Evolutionary conservation across 768 basidiomycete genomes (phyloP).

Genomic region (Boletus sp.): DNA sequence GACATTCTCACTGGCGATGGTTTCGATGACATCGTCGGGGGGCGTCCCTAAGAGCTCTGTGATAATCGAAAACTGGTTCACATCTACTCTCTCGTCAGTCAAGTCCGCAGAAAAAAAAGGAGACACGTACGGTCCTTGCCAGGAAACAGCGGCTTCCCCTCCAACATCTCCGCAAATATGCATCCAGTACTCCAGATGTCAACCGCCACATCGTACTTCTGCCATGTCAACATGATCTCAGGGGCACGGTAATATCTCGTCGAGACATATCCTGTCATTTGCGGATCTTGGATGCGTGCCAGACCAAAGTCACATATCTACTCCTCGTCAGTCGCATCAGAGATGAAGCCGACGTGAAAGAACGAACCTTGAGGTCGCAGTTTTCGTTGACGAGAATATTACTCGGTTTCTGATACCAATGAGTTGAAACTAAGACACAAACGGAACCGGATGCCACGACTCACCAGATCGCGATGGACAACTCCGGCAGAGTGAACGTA

Average conservation of each 20-base stretch:
- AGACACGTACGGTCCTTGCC: conserved; percentile 93
- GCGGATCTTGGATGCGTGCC: conserved; percentile 97
- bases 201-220: conserved; percentile 99
- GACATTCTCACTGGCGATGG: conserved; percentile 97
- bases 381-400: conserved; percentile 99
- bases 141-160: conserved; percentile 97
- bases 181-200: conserved; percentile 99
- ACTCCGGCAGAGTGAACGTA: conserved; percentile 99
- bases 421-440: background rate
- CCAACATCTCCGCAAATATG: conserved; percentile 99
- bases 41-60: conserved; percentile 98
- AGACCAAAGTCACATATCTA: conserved; percentile 99
- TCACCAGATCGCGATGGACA: conserved; percentile 91
- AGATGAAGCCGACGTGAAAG: background rate
- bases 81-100: conserved; percentile 57
- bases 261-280: conserved; percentile 99
- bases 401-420: conserved; percentile 77
- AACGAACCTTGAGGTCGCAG: conserved; percentile 88
- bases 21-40: conserved; percentile 98
- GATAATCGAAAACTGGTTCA: conserved; percentile 99
- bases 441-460: conserved; percentile 22
- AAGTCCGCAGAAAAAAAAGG: background rate
- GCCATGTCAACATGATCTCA: conserved; percentile 99
- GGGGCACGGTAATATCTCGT: conserved; percentile 98
- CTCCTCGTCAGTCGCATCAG: conserved; percentile 3